A percentile compares a stretch with the other conserved stretches of the same genome.
phyloP scores from a whole-genome alignment of 441 rosid species.

The Rhodomyrtus psidioides region DNA sequence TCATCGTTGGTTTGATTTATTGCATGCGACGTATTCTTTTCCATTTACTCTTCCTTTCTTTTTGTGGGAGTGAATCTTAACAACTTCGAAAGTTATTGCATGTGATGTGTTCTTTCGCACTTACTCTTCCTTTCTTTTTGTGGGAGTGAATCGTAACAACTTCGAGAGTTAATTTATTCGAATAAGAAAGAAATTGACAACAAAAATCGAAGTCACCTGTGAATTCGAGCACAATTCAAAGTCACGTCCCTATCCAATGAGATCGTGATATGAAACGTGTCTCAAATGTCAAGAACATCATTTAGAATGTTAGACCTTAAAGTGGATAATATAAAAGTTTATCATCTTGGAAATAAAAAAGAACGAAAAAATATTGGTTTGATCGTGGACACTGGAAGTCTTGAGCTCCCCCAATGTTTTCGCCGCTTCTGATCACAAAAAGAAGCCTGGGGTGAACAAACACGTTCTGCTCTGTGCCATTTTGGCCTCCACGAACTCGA shows the following conservation, averaged over 20 bases:
- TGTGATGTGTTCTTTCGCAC: neutral
- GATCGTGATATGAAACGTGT: neutral
- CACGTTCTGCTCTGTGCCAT: no score
- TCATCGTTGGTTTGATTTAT: neutral
- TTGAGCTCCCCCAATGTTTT: no score
- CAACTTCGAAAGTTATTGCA: no score
- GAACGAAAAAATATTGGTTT: no score
- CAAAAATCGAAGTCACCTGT: neutral
- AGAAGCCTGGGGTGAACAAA: no score
- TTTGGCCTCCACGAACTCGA: no score
- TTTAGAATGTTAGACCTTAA: neutral
- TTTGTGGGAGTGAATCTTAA: no score
- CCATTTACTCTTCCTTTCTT: no score
- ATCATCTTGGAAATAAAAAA: neutral
- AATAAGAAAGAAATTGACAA: neutral
- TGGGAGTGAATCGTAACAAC: neutral
- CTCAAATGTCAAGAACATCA: neutral
- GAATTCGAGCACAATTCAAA: neutral
- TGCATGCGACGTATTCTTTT: neutral
- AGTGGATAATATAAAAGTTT: neutral
- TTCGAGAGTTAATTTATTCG: neutral
- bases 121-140: neutral
- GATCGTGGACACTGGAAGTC: no score
- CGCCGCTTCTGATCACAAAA: no score
- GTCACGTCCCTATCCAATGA: neutral